These are phyloP conservation scores for Arthrocladium fulminans DNA, from an alignment of 2,329 filamentous ascomycete genomes.

Conservation along the genomic window DNA sequence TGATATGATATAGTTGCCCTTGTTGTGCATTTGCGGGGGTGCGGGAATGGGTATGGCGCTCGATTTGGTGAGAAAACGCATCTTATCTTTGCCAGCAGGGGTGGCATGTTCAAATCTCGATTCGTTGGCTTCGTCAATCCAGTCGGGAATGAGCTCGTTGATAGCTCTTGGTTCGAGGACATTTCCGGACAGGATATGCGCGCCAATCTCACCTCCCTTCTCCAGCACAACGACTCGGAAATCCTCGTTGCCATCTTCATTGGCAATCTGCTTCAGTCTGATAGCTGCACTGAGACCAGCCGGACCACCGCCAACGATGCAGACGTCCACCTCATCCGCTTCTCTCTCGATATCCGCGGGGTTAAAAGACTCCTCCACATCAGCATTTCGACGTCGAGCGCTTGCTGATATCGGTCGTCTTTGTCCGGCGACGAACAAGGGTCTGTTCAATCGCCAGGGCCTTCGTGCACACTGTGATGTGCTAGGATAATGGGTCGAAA, in stretches of 20 bases:
- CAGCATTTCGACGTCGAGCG: slow-evolving; percentile 32
- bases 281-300: slow-evolving; percentile 90
- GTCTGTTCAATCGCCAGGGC: slow-evolving; percentile 31
- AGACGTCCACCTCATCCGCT: slow-evolving; percentile 88
- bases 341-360: slow-evolving; percentile 68
- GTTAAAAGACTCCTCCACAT: slow-evolving; percentile 50
- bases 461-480: not conserved
- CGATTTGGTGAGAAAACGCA: slow-evolving; percentile 87
- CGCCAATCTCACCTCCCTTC: slow-evolving; percentile 89
- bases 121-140: slow-evolving; percentile 81
- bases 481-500: not conserved
- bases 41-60: slow-evolving; percentile 70
- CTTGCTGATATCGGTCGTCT: slow-evolving; percentile 39
- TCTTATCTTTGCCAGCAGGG: slow-evolving; percentile 71
- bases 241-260: slow-evolving; percentile 88
- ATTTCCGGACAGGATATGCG: slow-evolving; percentile 91
- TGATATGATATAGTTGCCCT: slow-evolving; percentile 95
- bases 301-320: slow-evolving; percentile 88
- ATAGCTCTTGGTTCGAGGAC: slow-evolving; percentile 85
- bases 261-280: slow-evolving; percentile 87
- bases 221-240: slow-evolving; percentile 89
- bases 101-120: slow-evolving; percentile 81
- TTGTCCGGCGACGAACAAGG: slow-evolving; percentile 25
- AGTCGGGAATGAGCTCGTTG: slow-evolving; percentile 85
- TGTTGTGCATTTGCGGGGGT: slow-evolving; percentile 95